These are phyloP conservation scores for Rhizoclosmatium globosum DNA, from an alignment of 192 early-diverging fungal genomes.

Conservation along the genomic window DNA sequence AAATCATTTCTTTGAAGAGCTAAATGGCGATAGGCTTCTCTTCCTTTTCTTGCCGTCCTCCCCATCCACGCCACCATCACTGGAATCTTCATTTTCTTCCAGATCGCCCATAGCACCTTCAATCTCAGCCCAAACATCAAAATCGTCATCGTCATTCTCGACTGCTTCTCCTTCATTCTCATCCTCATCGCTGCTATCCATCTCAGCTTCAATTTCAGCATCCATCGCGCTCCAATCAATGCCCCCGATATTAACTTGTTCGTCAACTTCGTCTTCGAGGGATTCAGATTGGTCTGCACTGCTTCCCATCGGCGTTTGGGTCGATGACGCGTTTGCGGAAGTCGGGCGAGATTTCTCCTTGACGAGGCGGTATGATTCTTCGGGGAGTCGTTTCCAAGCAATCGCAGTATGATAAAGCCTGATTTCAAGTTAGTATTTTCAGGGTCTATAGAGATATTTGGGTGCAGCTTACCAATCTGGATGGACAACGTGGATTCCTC, in stretches of 20 bases:
- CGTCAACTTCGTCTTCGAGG: constrained; percentile 3
- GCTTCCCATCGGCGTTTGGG: constrained; percentile 1
- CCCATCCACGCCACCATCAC: not conserved
- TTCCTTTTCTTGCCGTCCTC: too few relatives aligned
- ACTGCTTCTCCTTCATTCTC: constrained; percentile 38
- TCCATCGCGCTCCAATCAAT: constrained; percentile 35
- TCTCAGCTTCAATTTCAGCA: constrained; percentile 34
- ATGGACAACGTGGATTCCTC: constrained; percentile 57
- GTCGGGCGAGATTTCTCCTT: not conserved
- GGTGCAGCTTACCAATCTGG: constrained; percentile 62
- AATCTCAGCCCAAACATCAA: constrained; percentile 41
- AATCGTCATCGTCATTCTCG: constrained; percentile 57
- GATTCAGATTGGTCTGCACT: not conserved
- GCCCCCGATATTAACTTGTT: constrained; percentile 24
- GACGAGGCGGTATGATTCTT: constrained; percentile 64
- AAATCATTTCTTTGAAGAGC: too few relatives aligned
- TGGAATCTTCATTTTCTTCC: not conserved
- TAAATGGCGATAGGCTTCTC: too few relatives aligned
- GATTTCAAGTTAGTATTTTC: constrained; percentile 1
- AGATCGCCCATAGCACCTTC: constrained; percentile 5
- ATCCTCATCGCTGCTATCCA: constrained; percentile 45
- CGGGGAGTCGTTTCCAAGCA: constrained; percentile 76
- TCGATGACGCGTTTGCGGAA: not conserved
- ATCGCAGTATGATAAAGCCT: constrained; percentile 77
- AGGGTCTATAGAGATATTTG: constrained; percentile 22